These are phyloP conservation scores for Astragalus glycyphyllos DNA, from an alignment of 306 rosid species.

Conservation along the genomic window DNA sequence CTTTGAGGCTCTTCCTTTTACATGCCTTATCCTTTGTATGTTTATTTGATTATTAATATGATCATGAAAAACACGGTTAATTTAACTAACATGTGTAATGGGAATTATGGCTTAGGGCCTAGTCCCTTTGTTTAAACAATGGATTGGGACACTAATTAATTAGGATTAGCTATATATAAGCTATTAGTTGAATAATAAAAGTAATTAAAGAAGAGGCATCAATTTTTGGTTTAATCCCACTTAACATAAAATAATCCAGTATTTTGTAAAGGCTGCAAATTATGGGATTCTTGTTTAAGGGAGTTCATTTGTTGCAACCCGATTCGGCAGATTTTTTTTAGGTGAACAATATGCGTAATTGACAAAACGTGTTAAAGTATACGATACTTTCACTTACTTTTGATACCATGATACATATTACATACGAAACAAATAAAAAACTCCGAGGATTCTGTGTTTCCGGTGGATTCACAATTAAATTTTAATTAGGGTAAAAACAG, in stretches of 20 bases:
- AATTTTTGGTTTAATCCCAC: conserved; percentile 48
- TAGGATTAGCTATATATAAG: neutral
- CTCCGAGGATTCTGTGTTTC: no score
- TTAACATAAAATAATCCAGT: conserved; percentile 19
- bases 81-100: conserved; percentile 21
- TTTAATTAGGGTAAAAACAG: no score
- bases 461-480: no score
- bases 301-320: conserved; percentile 23
- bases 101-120: conserved; percentile 40
- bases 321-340: neutral
- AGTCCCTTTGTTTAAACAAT: conserved; percentile 33
- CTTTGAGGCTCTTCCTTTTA: conserved; percentile 5
- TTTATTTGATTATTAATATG: conserved; percentile 16
- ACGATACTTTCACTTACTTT: no score
- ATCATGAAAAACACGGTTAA: neutral
- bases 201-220: conserved; percentile 42
- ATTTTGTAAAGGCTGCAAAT: conserved; percentile 20
- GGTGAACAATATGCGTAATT: no score
- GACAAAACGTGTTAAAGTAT: no score
- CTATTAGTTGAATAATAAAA: conserved; percentile 26
- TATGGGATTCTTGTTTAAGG: neutral
- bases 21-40: conserved; percentile 46
- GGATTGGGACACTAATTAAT: conserved; percentile 27
- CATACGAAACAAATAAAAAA: no score
- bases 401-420: no score